A percentile compares a stretch with the other conserved stretches of the same genome.
Conservation (phyloP, 805 yeast species). For the Ogataea corticis region DNA sequence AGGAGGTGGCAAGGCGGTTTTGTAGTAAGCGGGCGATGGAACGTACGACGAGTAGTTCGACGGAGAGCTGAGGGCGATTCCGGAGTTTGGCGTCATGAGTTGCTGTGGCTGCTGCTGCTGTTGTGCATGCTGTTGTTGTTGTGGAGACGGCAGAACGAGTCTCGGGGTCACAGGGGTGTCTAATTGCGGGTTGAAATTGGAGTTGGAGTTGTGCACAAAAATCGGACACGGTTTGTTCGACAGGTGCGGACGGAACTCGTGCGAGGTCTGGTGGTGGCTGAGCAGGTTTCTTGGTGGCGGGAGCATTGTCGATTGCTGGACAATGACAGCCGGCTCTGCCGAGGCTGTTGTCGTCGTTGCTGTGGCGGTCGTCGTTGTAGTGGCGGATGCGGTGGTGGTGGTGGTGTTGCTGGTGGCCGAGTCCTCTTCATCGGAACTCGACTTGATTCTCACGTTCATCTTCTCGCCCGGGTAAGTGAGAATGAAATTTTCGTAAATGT, state of each 20-base stretch:
- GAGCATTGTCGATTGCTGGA: conserved; percentile 27
- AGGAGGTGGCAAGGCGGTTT: not conserved
- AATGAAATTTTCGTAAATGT: conserved; percentile 49
- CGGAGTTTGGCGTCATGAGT: conserved; percentile 23
- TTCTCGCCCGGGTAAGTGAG: conserved; percentile 36
- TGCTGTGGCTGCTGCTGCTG: conserved; percentile 11
- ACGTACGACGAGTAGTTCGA: conserved; percentile 10
- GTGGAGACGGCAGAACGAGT: conserved; percentile 6
- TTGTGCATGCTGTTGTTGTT: conserved; percentile 3
- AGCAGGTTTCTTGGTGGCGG: conserved; percentile 33
- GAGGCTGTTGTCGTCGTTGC: conserved; percentile 1
- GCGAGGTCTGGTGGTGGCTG: conserved; percentile 5
- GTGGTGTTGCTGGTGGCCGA: conserved; percentile 4
- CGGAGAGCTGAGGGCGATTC: conserved; percentile 13
- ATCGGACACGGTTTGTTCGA: conserved; percentile 35
- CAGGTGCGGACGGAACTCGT: conserved; percentile 32
- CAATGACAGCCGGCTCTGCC: conserved; percentile 15
- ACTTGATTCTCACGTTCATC: conserved; percentile 31
- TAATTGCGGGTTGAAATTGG: conserved; percentile 11
- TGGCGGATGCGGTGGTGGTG: conserved; percentile 1
- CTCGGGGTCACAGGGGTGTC: conserved; percentile 15
- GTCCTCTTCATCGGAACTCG: conserved; percentile 18
- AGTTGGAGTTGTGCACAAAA: conserved; percentile 26
- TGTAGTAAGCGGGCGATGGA: conserved; percentile 8
- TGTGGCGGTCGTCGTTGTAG: conserved; percentile 3